Base-by-base conservation (phyloP, 2,329 filamentous ascomycete species). In the Aureobasidium sp. region DNA sequence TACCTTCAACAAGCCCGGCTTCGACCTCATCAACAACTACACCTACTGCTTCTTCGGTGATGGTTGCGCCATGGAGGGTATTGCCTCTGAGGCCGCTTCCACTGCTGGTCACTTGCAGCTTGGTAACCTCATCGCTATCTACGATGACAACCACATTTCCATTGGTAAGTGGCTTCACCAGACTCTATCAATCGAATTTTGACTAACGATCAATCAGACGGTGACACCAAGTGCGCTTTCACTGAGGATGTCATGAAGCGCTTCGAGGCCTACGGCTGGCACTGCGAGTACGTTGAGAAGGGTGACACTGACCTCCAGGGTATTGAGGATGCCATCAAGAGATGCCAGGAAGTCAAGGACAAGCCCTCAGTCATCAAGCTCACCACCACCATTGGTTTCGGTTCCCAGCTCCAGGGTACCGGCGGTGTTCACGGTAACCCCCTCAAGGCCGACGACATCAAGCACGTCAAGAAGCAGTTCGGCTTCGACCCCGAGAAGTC, bases 71-170 rank as follows among this genome's bases (percentile, higher is more conserved):
- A 95, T 96, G 92, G 94, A 99, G 84, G 94, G 94, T 84, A 84
- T 99, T 81, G 91, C 94, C 69, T 85, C 86, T 74, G 94, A 99
- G 83, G 93, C 94, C 72, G 90, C 84, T 70, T 96, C 91, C 65
- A 84, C 91, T 70, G 94, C 94, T 70, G 94, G 94, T 74, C 94
- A 99, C 82, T 84, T 97, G 78, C 89, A 97, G 84, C 87, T 99
- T 68, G 94, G 93, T 75, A 99, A 97, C 84, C 83, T 99, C 73
- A 97, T 97, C 79, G 87, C 85, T 78, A 84, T 99, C 79, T 99
- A 93, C 79, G 94, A 99, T 75, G 94, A 99, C 84, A 99, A 99
- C 86, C 89, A 96, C 78, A 97, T 99, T 75, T 96, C 85, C 68
- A 87, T 87, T 71, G 84, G 85, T 87, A 74, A 74, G 82, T 64